These are phyloP conservation scores for Betula pendula DNA, from an alignment of 306 rosid species.

Conservation along the genomic window DNA sequence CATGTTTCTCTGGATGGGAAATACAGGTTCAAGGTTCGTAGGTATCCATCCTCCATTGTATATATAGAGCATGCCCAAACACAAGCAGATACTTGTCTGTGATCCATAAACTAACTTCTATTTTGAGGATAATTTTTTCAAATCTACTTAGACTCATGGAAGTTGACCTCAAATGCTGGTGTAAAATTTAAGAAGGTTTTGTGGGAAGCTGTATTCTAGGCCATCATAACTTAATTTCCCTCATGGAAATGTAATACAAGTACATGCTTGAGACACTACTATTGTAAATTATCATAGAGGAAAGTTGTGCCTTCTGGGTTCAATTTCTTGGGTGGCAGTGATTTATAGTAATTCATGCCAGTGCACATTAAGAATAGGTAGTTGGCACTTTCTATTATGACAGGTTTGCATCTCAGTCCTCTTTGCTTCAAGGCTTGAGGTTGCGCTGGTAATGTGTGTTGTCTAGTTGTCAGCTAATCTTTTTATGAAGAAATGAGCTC, in stretches of 20 bases:
- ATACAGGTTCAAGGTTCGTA: conserved; percentile 65
- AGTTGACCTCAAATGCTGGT: not conserved
- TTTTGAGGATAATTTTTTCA: not conserved
- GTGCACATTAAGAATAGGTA: not conserved
- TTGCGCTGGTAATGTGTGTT: not conserved
- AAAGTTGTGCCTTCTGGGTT: not conserved
- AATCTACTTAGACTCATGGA: not conserved
- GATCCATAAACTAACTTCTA: not conserved
- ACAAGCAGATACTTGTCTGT: not conserved
- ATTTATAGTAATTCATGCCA: not conserved
- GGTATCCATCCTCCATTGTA: not conserved
- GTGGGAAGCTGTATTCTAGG: too few species aligned
- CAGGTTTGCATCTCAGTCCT: not conserved
- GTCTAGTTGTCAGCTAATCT: not conserved
- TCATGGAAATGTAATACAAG: not conserved
- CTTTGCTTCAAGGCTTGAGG: not conserved
- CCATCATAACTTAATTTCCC: not conserved
- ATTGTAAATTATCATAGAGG: not conserved
- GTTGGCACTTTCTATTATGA: not conserved
- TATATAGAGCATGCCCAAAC: not conserved
- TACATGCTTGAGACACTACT: not conserved
- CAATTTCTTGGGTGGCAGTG: not conserved
- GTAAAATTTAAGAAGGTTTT: not conserved
- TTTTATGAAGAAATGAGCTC: not conserved
- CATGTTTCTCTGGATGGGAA: conserved; percentile 53